Conservation (phyloP, 2,329 filamentous ascomycete species). For the Pseudocercospora fuligena region DNA sequence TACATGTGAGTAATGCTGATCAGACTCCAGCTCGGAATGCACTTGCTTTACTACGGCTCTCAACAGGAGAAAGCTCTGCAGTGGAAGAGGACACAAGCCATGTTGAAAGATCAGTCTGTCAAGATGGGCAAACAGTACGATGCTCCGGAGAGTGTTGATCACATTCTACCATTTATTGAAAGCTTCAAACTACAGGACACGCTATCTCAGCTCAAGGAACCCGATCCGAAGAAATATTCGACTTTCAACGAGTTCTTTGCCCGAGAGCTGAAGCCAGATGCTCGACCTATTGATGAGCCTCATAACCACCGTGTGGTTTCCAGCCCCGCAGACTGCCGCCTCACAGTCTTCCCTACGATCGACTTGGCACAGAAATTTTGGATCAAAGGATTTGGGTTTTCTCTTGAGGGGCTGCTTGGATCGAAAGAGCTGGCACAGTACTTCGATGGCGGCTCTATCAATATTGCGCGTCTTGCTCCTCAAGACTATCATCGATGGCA, state of each 20-base stretch:
- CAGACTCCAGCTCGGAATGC: conserved; percentile 44
- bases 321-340: conserved; percentile 46
- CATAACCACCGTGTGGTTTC: conserved; percentile 40
- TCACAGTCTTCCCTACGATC: conserved; percentile 46
- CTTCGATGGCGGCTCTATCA: conserved; percentile 45
- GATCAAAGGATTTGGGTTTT: conserved; percentile 52
- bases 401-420: conserved; percentile 40
- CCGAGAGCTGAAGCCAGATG: conserved; percentile 43
- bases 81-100: conserved; percentile 40
- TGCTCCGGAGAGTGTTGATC: conserved; percentile 40
- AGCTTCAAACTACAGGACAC: conserved; percentile 43
- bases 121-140: conserved; percentile 52
- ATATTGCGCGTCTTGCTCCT: conserved; percentile 48
- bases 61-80: conserved; percentile 46
- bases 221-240: conserved; percentile 45
- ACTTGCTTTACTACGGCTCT: conserved; percentile 50
- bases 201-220: conserved; percentile 44
- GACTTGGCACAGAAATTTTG: conserved; percentile 48
- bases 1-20: neutral
- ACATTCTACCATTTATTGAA: conserved; percentile 50
- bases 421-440: conserved; percentile 36
- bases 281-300: conserved; percentile 45
- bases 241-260: conserved; percentile 53
- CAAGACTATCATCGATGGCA: conserved; percentile 52
- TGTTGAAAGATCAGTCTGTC: conserved; percentile 45